Conservation (phyloP, 1,284 basidiomycete genomes). For the Inonotus obliquus region DNA sequence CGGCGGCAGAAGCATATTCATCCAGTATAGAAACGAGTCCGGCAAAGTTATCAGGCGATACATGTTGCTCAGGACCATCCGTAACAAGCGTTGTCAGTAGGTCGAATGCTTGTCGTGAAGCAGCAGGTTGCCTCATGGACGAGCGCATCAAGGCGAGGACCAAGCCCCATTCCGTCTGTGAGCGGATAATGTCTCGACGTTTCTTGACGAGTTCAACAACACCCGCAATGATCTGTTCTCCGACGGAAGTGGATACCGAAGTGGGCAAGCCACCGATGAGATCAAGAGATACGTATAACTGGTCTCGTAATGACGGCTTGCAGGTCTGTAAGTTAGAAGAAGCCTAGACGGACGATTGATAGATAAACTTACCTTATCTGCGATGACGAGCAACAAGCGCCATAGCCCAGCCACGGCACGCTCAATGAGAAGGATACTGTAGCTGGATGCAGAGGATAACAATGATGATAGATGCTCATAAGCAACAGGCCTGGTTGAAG, state of each 20-base stretch:
- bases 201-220: slow-evolving; percentile 76
- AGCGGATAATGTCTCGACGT: slow-evolving; percentile 71
- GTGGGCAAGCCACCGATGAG: slow-evolving; percentile 79
- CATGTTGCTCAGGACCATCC: slow-evolving; percentile 51
- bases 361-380: slow-evolving; percentile 55
- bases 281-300: slow-evolving; percentile 92
- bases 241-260: slow-evolving; percentile 75
- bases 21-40: slow-evolving; percentile 82
- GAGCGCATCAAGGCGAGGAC: slow-evolving; percentile 87
- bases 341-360: not conserved
- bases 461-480: slow-evolving; percentile 88
- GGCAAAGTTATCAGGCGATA: slow-evolving; percentile 77
- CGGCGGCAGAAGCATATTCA: slow-evolving; percentile 80
- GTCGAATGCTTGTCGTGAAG: slow-evolving; percentile 79
- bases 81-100: slow-evolving; percentile 61
- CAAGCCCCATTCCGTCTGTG: slow-evolving; percentile 94
- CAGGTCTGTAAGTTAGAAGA: slow-evolving; percentile 18
- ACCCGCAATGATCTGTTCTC: slow-evolving; percentile 88
- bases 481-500: slow-evolving; percentile 69
- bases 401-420: slow-evolving; percentile 92
- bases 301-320: slow-evolving; percentile 77
- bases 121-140: slow-evolving; percentile 85
- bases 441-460: slow-evolving; percentile 72
- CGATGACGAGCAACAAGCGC: slow-evolving; percentile 74
- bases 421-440: slow-evolving; percentile 89